These are phyloP conservation scores for Lepidopterella palustris DNA, from an alignment of 495 filamentous ascomycete genomes.

Conservation along the genomic window DNA sequence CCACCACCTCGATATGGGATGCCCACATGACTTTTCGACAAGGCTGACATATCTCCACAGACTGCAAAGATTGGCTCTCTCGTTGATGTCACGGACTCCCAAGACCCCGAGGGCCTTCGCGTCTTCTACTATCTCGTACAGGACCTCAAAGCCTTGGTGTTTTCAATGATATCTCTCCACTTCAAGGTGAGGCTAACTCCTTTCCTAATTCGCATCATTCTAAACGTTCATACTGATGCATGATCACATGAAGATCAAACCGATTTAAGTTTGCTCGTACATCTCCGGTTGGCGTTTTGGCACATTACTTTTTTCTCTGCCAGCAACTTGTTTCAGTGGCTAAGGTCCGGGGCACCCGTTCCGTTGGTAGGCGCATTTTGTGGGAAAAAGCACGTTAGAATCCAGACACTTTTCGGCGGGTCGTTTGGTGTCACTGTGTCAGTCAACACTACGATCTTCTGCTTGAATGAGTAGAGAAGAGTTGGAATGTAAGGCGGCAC, in stretches of 20 bases:
- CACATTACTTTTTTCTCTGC: constrained; percentile 14
- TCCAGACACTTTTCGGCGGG: constrained; percentile 9
- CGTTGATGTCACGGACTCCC: constrained; percentile 92
- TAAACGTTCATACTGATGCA: not conserved
- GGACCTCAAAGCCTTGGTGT: constrained; percentile 93
- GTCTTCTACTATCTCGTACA: constrained; percentile 99
- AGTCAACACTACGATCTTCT: not conserved
- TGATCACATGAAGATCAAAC: constrained; percentile 33
- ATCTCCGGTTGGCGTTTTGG: constrained; percentile 18
- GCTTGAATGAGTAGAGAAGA: not conserved
- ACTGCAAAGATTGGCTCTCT: constrained; percentile 98
- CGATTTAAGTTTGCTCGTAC: constrained; percentile 23
- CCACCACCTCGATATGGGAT: not conserved
- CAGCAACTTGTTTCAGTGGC: constrained; percentile 4
- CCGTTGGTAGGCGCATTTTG: constrained; percentile 7
- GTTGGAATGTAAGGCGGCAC: not conserved
- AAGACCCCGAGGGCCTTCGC: constrained; percentile 89
- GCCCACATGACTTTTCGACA: not conserved
- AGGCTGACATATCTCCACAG: constrained; percentile 40
- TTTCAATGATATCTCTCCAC: constrained; percentile 91
- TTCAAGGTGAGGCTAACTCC: constrained; percentile 66
- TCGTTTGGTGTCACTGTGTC: not conserved
- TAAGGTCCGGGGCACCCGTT: constrained; percentile 3
- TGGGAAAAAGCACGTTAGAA: constrained; percentile 9
- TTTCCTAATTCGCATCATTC: not conserved